Evolutionary conservation across 2,329 filamentous ascomycete genomes (phyloP), one percentile per base, ranked within the genome.

Genomic region (Pseudogymnoascus sp.): DNA sequence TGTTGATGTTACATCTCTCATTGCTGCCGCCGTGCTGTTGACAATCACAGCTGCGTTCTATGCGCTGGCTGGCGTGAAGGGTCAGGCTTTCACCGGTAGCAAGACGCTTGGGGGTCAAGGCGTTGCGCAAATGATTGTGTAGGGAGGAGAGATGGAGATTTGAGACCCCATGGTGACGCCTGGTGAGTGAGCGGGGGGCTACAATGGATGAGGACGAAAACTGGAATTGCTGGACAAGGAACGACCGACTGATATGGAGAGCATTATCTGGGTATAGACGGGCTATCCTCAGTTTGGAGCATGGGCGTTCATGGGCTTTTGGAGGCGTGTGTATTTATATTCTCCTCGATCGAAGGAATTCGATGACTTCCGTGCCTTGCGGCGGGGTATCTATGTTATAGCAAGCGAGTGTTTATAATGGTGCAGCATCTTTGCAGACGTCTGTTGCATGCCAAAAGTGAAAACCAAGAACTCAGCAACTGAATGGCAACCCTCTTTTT

Each of bases 101-200:
- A 97, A 97, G 85, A 97, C 93, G 14, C 82, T 99, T 61, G 94
- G 94, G 68, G 94, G 94, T 61, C 88, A 91, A 68, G 93, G 93
- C 61, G 89, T 97, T 69, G 94, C 92, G 66, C 92, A 97, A 80
- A 97, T 97, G 93, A 97, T 97, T 77, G 92, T 97, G 72, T 96
- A 60, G 16, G 16, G 19, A 39, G 33, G 35, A 14, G 33, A 39
- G 33, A 60, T 26, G 23, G 58, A 33, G n/a, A 33, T 8, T 33
- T 55, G 26, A 55, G 49, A 52, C 45, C 49, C 49, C n/a, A n/a
- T 12, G 29, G 49, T 55, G 26, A 33, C 29, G 49, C 49, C 49
- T 55, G 49, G 49, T 55, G 19, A 33, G n/a, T 55, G 49, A 55
- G 49, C 26, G 49, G 49, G 49, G 26, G 49, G 49, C 49, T 55